Base-by-base conservation (phyloP, 306 rosid genomes). In the Begonia loranthoides region DNA sequence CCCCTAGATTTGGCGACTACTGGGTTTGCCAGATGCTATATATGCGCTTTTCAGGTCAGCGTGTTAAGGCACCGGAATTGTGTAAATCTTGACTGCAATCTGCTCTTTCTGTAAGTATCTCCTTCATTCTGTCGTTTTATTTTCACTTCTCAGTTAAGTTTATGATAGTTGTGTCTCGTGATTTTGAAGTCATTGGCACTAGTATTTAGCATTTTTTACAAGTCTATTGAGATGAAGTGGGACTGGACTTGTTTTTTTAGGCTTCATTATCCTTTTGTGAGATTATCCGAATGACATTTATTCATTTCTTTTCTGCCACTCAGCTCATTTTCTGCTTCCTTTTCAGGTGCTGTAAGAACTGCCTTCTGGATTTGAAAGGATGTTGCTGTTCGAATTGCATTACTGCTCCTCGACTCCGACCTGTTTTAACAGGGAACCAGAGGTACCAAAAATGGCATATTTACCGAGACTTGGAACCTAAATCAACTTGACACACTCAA, bases 11-110 rank as follows among this genome's bases (percentile, higher is more conserved):
- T 68, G 50, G 56, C 45, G 41, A 65, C 74, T 64, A 73, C 59
- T 48, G 52, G 69, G 64, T 90, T 85, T 41, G 92, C 92, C 22
- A 73, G 77, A 66, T 90, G 97, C 77, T 76, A 73, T 62, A 15
- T 74, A 41, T 85, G 95, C 59, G 52, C 60, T 67, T 75, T 61
- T 49, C 69, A 71, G 61, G 92, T 85, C 64, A 55, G 63, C 56
- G 86, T 80, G 72, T 64, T 90, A 54, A 78, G 83, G 76, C 97
- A 90, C 43, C 76, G 95, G 53, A 85, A 90, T 72, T 85, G 95
- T 51, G 95, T 95, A 51, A 90, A 90, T 78, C 68, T 85, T 13
- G 97, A 90, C 71, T 90, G 97, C 74, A 90, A 85, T 58, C 73
- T 85, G 28, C 95, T 90, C 53, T 80, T 78, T 39, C 76, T 90